A percentile compares a stretch with the other conserved stretches of the same genome.
Evolutionary conservation across 2,329 filamentous ascomycete species (phyloP).

Genomic region (Cylindrodendrum hubeiense): DNA sequence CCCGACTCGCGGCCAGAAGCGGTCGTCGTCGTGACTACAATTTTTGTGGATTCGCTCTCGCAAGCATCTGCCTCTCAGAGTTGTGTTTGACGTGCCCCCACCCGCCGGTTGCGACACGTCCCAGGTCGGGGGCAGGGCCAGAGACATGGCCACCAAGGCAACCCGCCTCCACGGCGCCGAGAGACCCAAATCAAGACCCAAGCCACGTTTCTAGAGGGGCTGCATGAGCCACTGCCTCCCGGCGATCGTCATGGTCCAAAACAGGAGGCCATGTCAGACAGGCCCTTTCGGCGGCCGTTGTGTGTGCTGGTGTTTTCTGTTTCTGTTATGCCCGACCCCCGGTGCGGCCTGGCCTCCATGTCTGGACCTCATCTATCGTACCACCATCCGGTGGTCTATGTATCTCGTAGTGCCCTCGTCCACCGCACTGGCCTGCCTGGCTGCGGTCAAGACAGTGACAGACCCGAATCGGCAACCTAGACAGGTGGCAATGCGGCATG

Average conservation of each 20-base stretch:
- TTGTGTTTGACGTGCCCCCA: conserved; percentile 19
- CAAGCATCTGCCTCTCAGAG: conserved; percentile 21
- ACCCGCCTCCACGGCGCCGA: conserved; percentile 19
- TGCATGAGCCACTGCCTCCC: conserved; percentile 34
- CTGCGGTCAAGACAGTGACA: conserved; percentile 22
- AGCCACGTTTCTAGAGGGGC: conserved; percentile 38
- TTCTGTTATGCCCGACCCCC: conserved; percentile 21
- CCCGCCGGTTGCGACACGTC: conserved; percentile 23
- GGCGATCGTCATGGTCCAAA: conserved; percentile 31
- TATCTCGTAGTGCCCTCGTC: conserved; percentile 25
- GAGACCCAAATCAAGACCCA: conserved; percentile 31
- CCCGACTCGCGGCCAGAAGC: background rate
- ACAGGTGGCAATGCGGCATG: conserved; percentile 35
- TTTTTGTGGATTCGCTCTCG: conserved; percentile 12
- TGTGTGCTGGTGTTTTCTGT: conserved; percentile 13
- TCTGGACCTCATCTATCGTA: conserved; percentile 33
- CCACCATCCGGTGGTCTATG: conserved; percentile 25
- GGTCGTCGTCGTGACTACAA: conserved; percentile 21
- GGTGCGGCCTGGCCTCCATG: conserved; percentile 23
- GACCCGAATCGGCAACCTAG: conserved; percentile 19
- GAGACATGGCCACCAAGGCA: conserved; percentile 31
- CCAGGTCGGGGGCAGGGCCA: conserved; percentile 11
- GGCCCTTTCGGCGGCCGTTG: conserved; percentile 18
- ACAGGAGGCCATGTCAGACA: conserved; percentile 20
- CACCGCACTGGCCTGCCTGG: conserved; percentile 31